Conservation (phyloP, 805 yeast genomes). For the Kodamaea laetipori region DNA sequence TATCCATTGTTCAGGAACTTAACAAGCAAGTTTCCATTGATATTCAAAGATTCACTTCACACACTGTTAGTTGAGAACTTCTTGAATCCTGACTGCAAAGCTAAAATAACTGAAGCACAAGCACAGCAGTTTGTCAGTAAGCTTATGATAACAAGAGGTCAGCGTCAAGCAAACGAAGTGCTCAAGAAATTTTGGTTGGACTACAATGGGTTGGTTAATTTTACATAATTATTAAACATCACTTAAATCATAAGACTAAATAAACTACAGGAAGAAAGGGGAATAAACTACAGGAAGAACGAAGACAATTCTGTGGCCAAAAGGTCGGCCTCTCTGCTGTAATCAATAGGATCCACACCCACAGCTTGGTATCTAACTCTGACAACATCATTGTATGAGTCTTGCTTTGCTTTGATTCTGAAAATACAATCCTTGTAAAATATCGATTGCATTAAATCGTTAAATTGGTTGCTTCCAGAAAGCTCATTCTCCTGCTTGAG, state of each 20-base stretch:
- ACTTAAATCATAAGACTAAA: slow-evolving; percentile 1
- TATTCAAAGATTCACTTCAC: slow-evolving; percentile 38
- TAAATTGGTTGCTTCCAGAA: slow-evolving; percentile 36
- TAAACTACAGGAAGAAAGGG: too few species aligned
- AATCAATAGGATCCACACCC: slow-evolving; percentile 55
- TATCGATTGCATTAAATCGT: slow-evolving; percentile 45
- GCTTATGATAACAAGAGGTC: slow-evolving; percentile 64
- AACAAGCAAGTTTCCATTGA: slow-evolving; percentile 49
- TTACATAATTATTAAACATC: slow-evolving; percentile 1
- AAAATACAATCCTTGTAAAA: slow-evolving; percentile 73
- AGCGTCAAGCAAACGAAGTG: slow-evolving; percentile 58
- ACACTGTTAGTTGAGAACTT: slow-evolving; percentile 7
- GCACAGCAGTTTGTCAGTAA: slow-evolving; percentile 48
- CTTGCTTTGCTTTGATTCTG: slow-evolving; percentile 80
- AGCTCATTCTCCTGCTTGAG: slow-evolving; percentile 41
- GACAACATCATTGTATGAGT: slow-evolving; percentile 75
- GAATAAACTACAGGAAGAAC: slow-evolving; percentile 27
- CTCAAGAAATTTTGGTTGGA: slow-evolving; percentile 67
- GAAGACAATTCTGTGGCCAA: slow-evolving; percentile 50
- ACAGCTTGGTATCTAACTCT: slow-evolving; percentile 75
- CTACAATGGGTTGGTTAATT: slow-evolving; percentile 54
- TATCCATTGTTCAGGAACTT: slow-evolving; percentile 53
- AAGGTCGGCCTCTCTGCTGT: slow-evolving; percentile 58
- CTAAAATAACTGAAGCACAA: slow-evolving; percentile 4
- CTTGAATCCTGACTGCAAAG: slow-evolving; percentile 4